Conservation (phyloP, 164 flowering plant species). For the Macadamia tetraphylla region DNA sequence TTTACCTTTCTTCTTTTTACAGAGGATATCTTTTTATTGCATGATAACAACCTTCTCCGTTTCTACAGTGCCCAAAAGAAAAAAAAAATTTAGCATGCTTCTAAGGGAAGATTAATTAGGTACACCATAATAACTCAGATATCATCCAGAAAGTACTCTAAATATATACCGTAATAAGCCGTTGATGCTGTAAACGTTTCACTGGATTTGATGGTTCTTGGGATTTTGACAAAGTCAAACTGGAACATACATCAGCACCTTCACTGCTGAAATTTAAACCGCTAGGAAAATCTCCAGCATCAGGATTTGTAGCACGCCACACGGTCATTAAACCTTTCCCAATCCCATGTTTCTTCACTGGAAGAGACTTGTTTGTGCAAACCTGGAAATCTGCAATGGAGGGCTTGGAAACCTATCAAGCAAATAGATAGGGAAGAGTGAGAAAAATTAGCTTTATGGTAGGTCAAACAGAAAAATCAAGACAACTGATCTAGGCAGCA, state of each 20-base stretch:
- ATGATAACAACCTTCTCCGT: constrained; percentile 35
- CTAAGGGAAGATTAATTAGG: not conserved
- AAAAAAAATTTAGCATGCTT: constrained; percentile 10
- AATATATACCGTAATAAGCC: constrained; percentile 27
- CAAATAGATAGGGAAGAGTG: not conserved
- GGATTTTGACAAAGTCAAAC: constrained; percentile 14
- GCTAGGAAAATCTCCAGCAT: constrained; percentile 36
- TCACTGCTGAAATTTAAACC: constrained; percentile 21
- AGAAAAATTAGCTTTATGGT: not conserved
- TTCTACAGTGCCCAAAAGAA: constrained; percentile 17
- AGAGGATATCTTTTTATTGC: constrained; percentile 46
- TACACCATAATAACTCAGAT: not conserved
- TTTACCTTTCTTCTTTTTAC: constrained; percentile 49
- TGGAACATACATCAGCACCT: constrained; percentile 4
- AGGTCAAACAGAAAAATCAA: not conserved
- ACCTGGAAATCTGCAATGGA: constrained; percentile 10
- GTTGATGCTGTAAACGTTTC: constrained; percentile 24
- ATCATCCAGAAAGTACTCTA: not conserved
- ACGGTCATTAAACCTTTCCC: constrained; percentile 86
- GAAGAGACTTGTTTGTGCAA: constrained; percentile 18
- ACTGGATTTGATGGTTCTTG: constrained; percentile 12
- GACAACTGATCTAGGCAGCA: not conserved
- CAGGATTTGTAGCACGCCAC: constrained; percentile 50
- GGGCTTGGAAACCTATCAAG: constrained; percentile 27
- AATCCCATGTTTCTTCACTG: constrained; percentile 53